Evolutionary conservation across 306 rosid species (phyloP), one percentile per base, ranked within the genome.

Genomic region (Corylus avellana): DNA sequence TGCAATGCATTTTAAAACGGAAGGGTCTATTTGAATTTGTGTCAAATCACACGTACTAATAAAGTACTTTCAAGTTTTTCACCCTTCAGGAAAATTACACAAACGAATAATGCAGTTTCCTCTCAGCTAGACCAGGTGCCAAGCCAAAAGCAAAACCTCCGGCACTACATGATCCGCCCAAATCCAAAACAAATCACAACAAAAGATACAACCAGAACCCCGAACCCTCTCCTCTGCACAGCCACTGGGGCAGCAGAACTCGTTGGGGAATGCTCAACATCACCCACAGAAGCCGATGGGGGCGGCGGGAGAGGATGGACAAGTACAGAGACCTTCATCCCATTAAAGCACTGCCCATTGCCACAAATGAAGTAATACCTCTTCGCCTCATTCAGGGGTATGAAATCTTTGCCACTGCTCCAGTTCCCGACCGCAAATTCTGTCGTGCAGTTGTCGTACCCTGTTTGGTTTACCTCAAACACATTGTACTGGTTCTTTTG

Each of bases 341-440:
- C 98, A 86, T 16, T 89, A 73, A 69, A 91, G 90, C 98, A 93
- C 76, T 91, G 98, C 0, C 98, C 98, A 75, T 91, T 93, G 54
- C 98, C 96, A 71, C 96, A 81, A 63, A 93, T 93, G 78, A 90
- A 94, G 92, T 91, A 94, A 77, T 92, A 92, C 75, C 96, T 88
- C 80, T 81, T 85, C 3, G 97, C 70, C 48, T 85, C 29, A 10
- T 85, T 86, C 8, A 94, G 77, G 44, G 79, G 87, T 62, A 94
- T 86, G 92, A 94, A 94, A 78, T 94, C 97, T 77, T 94, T 94
- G 25, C 98, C 98, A 55, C 91, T 89, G 35, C 88, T 90, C 98
- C 98, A 95, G 83, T 92, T 95, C 76, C 98, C 98, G 14, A 82
- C 57, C 4, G 98, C 97, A 56, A 91, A 87, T 14, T 95, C 98